Evolutionary conservation across 305 asterid species (phyloP), one percentile per base, ranked within the genome.

Genomic region (Plantago coronopus): DNA sequence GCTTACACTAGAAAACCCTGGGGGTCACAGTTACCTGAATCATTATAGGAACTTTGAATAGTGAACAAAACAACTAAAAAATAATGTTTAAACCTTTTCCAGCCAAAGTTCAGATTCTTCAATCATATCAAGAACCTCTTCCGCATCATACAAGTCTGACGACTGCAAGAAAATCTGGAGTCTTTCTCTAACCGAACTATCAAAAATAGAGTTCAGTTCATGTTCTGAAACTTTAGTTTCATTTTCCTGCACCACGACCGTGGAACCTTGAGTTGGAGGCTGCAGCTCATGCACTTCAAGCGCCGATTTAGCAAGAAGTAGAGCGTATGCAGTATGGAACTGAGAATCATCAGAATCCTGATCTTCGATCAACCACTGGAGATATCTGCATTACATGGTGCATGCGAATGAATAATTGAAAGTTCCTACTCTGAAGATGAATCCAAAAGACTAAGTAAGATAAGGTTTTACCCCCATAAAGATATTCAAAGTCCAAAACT

Each of bases 301-400:
- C 22, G 94, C 95, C 19, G 99, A 83, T 72, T 82, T 89, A 20
- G 96, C 87, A 71, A 93, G 97, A 80, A 93, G 79, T 60, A 89
- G 76, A 1, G 97, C 95, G 63, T 89, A 93, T 65, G 85, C 75
- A 14, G 94, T 93, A 73, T 93, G 99, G 77, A 79, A 93, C 72
- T 72, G 87, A 20, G 80, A 31, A 60, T 87, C 95, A 55, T 81
- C 94, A 42, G 88, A 85, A 54, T 85, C 88, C 74, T 87, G 88
- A 71, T 89, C 96, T 80, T 93, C 99, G 68, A 89, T 93, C 77
- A 93, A 72, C 99, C 99, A 93, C 74, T 87, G 99, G 54, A 93
- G 95, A 82, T 93, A 93, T 77, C 97, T 93, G 88, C 69, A 76
- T 44, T 27, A 61, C 57, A 51, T 12, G 40, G 13, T 53, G 20